Base-by-base conservation (phyloP, 352 stramenopile species). In the Globisporangium polare region DNA sequence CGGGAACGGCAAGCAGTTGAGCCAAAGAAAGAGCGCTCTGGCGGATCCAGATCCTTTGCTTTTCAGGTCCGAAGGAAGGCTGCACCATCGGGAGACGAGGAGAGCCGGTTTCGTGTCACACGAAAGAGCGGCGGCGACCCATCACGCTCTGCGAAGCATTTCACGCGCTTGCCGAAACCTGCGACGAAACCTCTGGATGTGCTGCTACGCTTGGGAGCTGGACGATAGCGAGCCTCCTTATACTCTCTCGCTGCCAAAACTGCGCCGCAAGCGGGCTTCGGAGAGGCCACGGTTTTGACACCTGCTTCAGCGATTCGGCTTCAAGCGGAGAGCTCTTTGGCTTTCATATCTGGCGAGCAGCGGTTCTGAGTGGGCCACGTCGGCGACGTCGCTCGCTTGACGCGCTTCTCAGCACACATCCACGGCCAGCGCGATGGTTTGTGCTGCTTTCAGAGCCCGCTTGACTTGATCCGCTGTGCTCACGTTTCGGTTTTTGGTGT, bases 301-400 rank as follows among this genome's bases (percentile, higher is more conserved):
- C n/a, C n/a, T n/a, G n/a, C 43, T 49, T 50, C 43, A 50, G 26
- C 4, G 45, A 51, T 39, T 31, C 12, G 27, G 3, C 27, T 17
- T 51, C 3, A 22, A 51, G n/a, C 8, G 4, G n/a, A n/a, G 20
- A 1, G 27, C 45, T 31, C 45, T 51, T 51, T 51, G 12, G 31
- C 12, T 51, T 51, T n/a, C n/a, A n/a, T n/a, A n/a, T 51, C 5
- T 10, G 15, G 22, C 45, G 6, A 22, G n/a, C n/a, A n/a, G n/a
- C n/a, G 45, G 31, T 51, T 51, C 45, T 51, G 45, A 51, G 45
- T 51, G 45, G 45, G 22, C 45, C 45, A 51, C 45, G 45, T 51
- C 45, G 45, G 5, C 29, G 29, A 33, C 29, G 29, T 33, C 3
- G 29, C 29, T 33, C 43, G 2, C 22, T 12, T 29, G 43, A 50